Evolutionary conservation across 129 eudicot species (phyloP).

Genomic region (Flaveria linearis): DNA sequence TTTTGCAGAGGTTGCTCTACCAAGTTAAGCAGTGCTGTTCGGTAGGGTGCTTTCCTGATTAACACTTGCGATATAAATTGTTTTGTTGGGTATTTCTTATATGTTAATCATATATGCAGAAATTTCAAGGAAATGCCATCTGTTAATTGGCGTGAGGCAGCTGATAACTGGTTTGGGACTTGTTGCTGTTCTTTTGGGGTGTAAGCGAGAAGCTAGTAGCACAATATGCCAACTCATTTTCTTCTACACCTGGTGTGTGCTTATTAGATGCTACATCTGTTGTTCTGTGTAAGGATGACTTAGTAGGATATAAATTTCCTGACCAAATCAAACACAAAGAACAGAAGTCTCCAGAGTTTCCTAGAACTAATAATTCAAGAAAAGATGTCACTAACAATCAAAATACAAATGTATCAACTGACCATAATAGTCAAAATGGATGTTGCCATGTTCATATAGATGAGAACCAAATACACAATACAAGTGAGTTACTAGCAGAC

Average conservation of each 20-base stretch:
- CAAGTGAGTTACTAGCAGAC: conserved; percentile 43
- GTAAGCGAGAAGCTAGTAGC: conserved; percentile 74
- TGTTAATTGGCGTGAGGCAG: conserved; percentile 85
- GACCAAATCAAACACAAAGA: conserved; percentile 13
- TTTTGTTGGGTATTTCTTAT: conserved; percentile 12
- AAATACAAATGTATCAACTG: conserved; percentile 18
- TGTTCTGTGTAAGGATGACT: conserved; percentile 64
- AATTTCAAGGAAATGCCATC: conserved; percentile 85
- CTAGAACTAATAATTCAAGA: conserved; percentile 8
- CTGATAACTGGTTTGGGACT: conserved; percentile 98
- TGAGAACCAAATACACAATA: conserved; percentile 34
- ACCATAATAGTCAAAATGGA: conserved; percentile 29
- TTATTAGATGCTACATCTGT: conserved; percentile 61
- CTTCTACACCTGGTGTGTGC: conserved; percentile 61
- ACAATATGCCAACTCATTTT: conserved; percentile 58
- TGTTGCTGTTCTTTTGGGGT: conserved; percentile 97
- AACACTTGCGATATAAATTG: background rate
- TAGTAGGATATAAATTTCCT: conserved; percentile 49
- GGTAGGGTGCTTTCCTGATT: conserved; percentile 41
- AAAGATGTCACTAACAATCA: conserved; percentile 16
- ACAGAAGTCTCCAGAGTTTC: conserved; percentile 31
- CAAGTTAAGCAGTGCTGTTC: conserved; percentile 58
- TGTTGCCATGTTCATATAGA: conserved; percentile 43
- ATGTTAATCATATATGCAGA: conserved; percentile 40
- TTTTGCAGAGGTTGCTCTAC: conserved; percentile 81